Conservation (phyloP, 352 stramenopile species). For the Globisporangium paroecandrum region DNA sequence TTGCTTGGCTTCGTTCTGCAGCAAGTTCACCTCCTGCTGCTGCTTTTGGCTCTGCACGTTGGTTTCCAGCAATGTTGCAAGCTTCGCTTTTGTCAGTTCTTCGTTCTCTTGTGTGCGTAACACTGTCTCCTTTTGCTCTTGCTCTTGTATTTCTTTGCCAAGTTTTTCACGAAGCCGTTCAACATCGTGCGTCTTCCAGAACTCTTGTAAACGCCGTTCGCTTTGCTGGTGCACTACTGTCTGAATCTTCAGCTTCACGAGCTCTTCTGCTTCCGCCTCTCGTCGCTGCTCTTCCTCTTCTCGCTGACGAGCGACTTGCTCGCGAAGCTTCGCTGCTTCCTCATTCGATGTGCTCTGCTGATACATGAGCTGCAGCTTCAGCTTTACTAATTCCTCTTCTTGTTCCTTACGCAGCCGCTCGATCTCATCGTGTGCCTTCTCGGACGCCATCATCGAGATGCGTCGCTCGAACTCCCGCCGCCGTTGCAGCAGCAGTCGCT, state of each 20-base stretch:
- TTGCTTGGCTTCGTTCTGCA: slow-evolving; percentile 43
- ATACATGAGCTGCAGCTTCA: slow-evolving; percentile 63
- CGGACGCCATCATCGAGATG: slow-evolving; percentile 77
- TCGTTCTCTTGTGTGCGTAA: slow-evolving; percentile 63
- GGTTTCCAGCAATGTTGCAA: slow-evolving; percentile 41
- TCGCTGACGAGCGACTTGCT: slow-evolving; percentile 42
- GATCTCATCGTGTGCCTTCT: slow-evolving; percentile 81
- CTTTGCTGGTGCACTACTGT: slow-evolving; percentile 55
- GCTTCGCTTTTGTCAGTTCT: slow-evolving; percentile 46
- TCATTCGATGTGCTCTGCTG: slow-evolving; percentile 50
- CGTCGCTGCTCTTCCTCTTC: slow-evolving; percentile 42
- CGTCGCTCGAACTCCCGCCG: slow-evolving; percentile 71
- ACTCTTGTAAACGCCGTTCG: slow-evolving; percentile 35
- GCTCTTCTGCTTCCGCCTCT: slow-evolving; percentile 48
- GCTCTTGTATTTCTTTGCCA: slow-evolving; percentile 35
- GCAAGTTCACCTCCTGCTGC: slow-evolving; percentile 27
- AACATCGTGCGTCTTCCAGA: slow-evolving; percentile 29
- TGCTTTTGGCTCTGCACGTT: slow-evolving; percentile 29
- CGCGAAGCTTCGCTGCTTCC: slow-evolving; percentile 38
- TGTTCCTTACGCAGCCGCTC: slow-evolving; percentile 67
- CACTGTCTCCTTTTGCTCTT: slow-evolving; percentile 41
- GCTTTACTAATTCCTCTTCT: slow-evolving; percentile 58
- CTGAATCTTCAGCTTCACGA: slow-evolving; percentile 51
- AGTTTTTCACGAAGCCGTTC: slow-evolving; percentile 42
- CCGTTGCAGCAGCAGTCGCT: slow-evolving; percentile 34